Evolutionary conservation across 345 rosid species (phyloP).

Genomic region (Euphorbia pulcherrima): DNA sequence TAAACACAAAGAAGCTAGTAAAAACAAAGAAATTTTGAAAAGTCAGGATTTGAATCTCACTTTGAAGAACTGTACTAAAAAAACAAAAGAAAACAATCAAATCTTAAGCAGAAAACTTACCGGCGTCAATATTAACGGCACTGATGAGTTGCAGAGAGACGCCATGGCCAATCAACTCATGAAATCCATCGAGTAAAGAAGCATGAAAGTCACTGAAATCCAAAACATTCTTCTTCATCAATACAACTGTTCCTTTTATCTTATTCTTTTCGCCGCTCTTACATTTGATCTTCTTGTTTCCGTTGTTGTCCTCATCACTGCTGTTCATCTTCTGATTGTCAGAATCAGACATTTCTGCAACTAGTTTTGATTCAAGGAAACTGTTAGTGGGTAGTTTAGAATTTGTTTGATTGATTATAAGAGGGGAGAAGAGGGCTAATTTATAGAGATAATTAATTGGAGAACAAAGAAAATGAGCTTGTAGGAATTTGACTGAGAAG

Average conservation of each 20-base stretch:
- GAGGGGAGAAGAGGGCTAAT: too few species aligned
- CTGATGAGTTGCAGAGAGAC: slow-evolving; percentile 75
- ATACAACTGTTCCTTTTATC: slow-evolving; percentile 62
- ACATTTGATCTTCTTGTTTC: slow-evolving; percentile 1
- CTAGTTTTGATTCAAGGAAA: slow-evolving; percentile 1
- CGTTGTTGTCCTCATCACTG: slow-evolving; percentile 8
- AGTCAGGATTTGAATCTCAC: background rate
- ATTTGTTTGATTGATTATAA: too few species aligned
- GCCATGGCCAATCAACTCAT: slow-evolving; percentile 54
- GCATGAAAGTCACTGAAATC: slow-evolving; percentile 75
- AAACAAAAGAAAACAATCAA: background rate
- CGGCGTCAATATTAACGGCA: slow-evolving; percentile 44
- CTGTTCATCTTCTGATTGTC: background rate
- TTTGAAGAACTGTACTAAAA: background rate
- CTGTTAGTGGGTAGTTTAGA: too few species aligned
- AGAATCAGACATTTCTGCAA: slow-evolving; percentile 9
- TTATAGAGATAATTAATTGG: background rate
- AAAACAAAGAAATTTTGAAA: too few species aligned
- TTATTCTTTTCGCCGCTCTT: slow-evolving; percentile 26
- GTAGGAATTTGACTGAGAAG: background rate
- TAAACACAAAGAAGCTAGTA: too few species aligned
- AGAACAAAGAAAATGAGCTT: background rate
- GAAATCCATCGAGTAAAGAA: slow-evolving; percentile 55
- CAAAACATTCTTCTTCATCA: slow-evolving; percentile 87
- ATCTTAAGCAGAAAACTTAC: slow-evolving; percentile 14